Base-by-base conservation (phyloP, 148 eudicot species). In the Simmondsia chinensis region DNA sequence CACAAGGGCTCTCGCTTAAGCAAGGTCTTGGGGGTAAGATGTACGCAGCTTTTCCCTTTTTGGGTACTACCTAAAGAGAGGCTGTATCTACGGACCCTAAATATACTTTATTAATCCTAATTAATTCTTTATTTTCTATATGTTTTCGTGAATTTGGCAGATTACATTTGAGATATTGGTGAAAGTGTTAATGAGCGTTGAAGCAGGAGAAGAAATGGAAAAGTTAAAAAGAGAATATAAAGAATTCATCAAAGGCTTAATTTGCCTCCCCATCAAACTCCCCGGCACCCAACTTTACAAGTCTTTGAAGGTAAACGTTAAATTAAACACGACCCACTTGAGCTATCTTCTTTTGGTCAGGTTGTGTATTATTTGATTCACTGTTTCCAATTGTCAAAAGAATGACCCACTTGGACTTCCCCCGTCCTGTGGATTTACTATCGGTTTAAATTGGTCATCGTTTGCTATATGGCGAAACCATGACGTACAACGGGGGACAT, bases 211-310 rank as follows among this genome's bases (percentile, higher is more conserved):
- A 56, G 88, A 84, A 47, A 39, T 81, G 71, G 60, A 81, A 27
- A 57, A 76, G 53, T 62, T 89, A 49, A 85, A 74, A 52, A 68
- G 60, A 54, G 85, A 84, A 50, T 89, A 68, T 33, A 66, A 48
- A 42, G 93, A 84, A 39, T 79, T 84, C 59, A 89, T 81, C 60
- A 84, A 79, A 54, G 97, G 97, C 6, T 64, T 89, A 54, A 75
- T 89, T 20, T 89, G 95, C 68, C 32, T 89, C 15, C 97, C 97
- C 3, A 57, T 89, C 51, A 82, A 85, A 25, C 57, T 89, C 46
- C 97, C 97, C 0, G 93, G 93, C 12, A 81, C 93, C 22, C 80
- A 66, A 46, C 59, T 89, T 22, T 66, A 84, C 60, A 84, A 70
- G 61, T 81, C 95, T 41, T 64, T 84, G 37, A 72, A 89, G 81